Evolutionary conservation across 2,329 filamentous ascomycete species (phyloP), one percentile per base, ranked within the genome.

Genomic region (Talaromyces atroroseus): DNA sequence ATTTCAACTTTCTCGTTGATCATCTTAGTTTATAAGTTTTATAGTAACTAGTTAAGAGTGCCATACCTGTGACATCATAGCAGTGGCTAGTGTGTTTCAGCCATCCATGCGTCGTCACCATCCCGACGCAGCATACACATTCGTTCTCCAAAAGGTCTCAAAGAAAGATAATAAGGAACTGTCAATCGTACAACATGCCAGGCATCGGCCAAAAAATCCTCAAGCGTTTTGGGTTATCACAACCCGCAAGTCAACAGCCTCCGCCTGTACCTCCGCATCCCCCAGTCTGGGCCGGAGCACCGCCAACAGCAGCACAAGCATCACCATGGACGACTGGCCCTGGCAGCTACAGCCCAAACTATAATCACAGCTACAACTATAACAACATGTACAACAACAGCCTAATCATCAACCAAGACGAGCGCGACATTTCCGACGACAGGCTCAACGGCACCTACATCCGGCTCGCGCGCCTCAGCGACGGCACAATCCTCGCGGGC

Each of bases 401-500:
- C 3, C 61, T 64, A n/a, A 26, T 64, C 34, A 59, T 73, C 55
- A 65, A 70, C 57, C 60, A 68, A 21, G 69, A 71, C 32, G 70
- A 72, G 48, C 68, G 68, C 40, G 56, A 60, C 21, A 59, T 73
- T n/a, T 66, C 71, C 21, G 66, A 74, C 6, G 66, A 74, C 45
- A 63, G 68, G 2, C 47, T 60, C 12, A 66, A 66, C 11, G 77
- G 76, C 49, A 79, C 77, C 1, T 80, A 80, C 58, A 76, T 77
- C 1, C 77, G 78, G 12, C 69, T 79, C 4, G 72, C 74, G 40
- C 71, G 71, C 6, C 70, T 80, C 0, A 65, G 69, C 0, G 76
- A 79, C 52, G 76, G 76, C 29, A 71, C 72, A 5, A 70, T 80
- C n/a, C 68, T 80, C 1, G 73, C 74, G 32, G 71, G 70, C n/a